phyloP scores from a whole-genome alignment of 257 asterid genomes.

The Lavandula angustifolia region DNA sequence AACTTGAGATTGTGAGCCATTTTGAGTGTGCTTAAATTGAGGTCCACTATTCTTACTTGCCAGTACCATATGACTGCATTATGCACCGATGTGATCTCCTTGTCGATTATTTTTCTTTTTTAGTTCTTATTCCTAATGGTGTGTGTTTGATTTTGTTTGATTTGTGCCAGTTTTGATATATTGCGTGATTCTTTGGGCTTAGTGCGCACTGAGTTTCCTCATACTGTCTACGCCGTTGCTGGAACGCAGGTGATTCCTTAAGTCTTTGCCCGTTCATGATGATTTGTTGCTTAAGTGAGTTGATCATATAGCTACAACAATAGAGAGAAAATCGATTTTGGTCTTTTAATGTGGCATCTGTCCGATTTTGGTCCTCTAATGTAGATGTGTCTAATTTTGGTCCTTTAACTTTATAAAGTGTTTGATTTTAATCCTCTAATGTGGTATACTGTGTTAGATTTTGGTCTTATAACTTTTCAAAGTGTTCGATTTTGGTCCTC shows the following conservation, averaged over 20 bases:
- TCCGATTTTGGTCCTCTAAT: no score
- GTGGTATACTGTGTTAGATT: no score
- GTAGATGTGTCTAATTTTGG: no score
- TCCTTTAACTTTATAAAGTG: no score
- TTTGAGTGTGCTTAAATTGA: background rate
- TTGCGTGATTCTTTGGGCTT: constrained; percentile 80
- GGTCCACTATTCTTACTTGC: background rate
- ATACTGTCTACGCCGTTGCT: constrained; percentile 71
- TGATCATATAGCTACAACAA: background rate
- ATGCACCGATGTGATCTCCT: background rate
- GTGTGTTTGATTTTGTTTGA: no score
- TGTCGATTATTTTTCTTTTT: background rate
- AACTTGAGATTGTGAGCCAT: constrained; percentile 16
- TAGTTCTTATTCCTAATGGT: background rate
- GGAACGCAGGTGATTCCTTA: constrained; percentile 80
- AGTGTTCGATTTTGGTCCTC: no score
- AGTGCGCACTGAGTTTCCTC: constrained; percentile 90
- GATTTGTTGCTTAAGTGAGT: background rate
- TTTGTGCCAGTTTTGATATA: constrained; percentile 69
- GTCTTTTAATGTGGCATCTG: no score
- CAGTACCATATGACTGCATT: background rate
- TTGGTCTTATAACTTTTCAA: no score
- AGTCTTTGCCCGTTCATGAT: constrained; percentile 12
- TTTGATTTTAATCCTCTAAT: no score
- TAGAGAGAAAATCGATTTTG: no score